Conservation (phyloP, 2,329 filamentous ascomycete species). For the Colletotrichum cordylinicola region DNA sequence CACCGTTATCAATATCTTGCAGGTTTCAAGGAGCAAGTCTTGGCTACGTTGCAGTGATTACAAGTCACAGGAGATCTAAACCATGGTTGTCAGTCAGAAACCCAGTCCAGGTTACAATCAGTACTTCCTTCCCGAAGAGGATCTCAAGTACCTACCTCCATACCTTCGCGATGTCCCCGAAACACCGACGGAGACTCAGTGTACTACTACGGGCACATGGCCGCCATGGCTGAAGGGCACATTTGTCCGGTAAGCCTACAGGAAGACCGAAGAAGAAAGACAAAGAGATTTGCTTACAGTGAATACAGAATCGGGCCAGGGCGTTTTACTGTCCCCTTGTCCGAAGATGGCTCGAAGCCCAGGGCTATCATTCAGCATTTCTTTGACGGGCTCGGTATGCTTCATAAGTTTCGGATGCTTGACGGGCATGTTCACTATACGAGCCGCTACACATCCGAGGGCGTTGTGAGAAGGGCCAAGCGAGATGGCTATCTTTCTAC, state of each 20-base stretch:
- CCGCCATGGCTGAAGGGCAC: constrained; percentile 19
- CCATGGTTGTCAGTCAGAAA: neutral
- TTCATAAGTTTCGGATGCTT: constrained; percentile 20
- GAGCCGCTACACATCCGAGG: constrained; percentile 21
- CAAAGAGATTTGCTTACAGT: neutral
- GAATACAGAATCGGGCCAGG: constrained; percentile 10
- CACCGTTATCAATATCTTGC: neutral
- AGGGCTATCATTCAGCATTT: constrained; percentile 23
- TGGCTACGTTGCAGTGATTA: neutral
- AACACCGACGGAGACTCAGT: constrained; percentile 11
- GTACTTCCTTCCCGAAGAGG: constrained; percentile 17
- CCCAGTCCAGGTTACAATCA: constrained; percentile 7
- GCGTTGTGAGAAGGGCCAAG: constrained; percentile 15
- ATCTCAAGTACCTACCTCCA: constrained; percentile 17
- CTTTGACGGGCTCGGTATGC: constrained; percentile 22
- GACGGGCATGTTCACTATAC: constrained; percentile 14
- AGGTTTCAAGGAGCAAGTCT: neutral
- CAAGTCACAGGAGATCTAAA: neutral
- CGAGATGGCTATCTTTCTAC: constrained; percentile 12
- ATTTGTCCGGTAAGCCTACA: constrained; percentile 9
- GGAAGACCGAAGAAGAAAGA: neutral
- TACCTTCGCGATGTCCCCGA: constrained; percentile 23
- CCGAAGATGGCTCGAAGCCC: constrained; percentile 22
- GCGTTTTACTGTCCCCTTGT: constrained; percentile 14
- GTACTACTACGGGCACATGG: constrained; percentile 8